These are phyloP conservation scores for Phialophora macrospora DNA, from an alignment of 2,329 filamentous ascomycete species.

Conservation along the genomic window DNA sequence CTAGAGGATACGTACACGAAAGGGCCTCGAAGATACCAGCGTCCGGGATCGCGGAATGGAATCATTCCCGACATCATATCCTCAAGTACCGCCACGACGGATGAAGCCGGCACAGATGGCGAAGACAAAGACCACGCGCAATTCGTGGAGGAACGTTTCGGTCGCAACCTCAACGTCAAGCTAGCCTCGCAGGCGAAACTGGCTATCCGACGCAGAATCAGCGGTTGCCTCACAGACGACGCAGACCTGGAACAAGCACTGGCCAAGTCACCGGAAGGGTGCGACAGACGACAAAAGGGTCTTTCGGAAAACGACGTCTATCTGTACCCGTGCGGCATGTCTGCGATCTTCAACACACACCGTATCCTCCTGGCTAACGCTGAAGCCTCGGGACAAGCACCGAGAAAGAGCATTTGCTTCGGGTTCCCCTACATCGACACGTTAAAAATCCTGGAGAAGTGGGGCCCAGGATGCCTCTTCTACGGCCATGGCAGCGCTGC, in stretches of 20 bases:
- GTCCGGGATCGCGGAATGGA: slow-evolving; percentile 59
- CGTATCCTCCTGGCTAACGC: slow-evolving; percentile 70
- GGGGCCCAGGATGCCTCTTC: slow-evolving; percentile 85
- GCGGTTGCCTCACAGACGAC: slow-evolving; percentile 78
- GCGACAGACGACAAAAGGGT: slow-evolving; percentile 53
- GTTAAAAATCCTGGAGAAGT: slow-evolving; percentile 91
- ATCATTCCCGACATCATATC: slow-evolving; percentile 43
- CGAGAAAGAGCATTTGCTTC: slow-evolving; percentile 77
- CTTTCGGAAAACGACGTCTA: slow-evolving; percentile 87
- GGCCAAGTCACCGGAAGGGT: slow-evolving; percentile 47
- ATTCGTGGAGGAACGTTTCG: slow-evolving; percentile 93
- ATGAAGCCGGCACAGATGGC: slow-evolving; percentile 37
- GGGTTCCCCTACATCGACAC: slow-evolving; percentile 99
- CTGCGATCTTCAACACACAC: slow-evolving; percentile 88
- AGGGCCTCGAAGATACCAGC: slow-evolving; percentile 81
- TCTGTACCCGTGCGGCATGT: slow-evolving; percentile 90
- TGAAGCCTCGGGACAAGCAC: slow-evolving; percentile 52
- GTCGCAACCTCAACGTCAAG: slow-evolving; percentile 81
- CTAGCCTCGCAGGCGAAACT: slow-evolving; percentile 81
- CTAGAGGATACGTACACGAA: slow-evolving; percentile 54
- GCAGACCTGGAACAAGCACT: slow-evolving; percentile 67
- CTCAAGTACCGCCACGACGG: slow-evolving; percentile 19
- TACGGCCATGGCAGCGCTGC: slow-evolving; percentile 78
- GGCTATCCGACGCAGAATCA: slow-evolving; percentile 84
- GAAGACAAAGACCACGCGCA: slow-evolving; percentile 70